phyloP scores from a whole-genome alignment of 176 grass and related monocot species.

The Oryza meyeriana region DNA sequence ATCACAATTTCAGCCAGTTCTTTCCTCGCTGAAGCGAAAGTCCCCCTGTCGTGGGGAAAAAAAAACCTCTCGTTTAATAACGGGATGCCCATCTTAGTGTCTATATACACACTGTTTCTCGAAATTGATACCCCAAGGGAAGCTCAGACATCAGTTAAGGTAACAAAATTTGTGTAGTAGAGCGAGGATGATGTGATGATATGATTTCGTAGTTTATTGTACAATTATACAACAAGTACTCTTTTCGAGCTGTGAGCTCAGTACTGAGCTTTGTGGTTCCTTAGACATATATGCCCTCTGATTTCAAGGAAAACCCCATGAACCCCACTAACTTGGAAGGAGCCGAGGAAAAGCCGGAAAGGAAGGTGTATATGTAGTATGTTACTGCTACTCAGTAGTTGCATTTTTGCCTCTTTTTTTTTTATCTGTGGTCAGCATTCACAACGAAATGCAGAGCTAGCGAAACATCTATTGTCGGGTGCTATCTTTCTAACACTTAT shows the following conservation, averaged over 20 bases:
- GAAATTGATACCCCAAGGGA: not conserved
- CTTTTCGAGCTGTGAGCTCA: slow-evolving; percentile 12
- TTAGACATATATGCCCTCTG: slow-evolving; percentile 11
- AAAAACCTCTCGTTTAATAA: too few relatives aligned
- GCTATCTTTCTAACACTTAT: slow-evolving; percentile 45
- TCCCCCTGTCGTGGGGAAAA: too few relatives aligned
- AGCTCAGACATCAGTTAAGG: not conserved
- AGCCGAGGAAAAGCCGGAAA: slow-evolving; percentile 29
- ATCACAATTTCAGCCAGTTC: too few relatives aligned
- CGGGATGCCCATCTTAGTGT: too few relatives aligned
- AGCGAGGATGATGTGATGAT: not conserved
- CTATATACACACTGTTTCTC: not conserved
- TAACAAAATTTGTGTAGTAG: not conserved
- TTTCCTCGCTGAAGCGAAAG: too few relatives aligned
- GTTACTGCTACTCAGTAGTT: not conserved
- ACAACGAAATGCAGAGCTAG: slow-evolving; percentile 52
- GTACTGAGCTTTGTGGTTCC: slow-evolving; percentile 3
- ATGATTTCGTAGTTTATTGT: slow-evolving; percentile 26
- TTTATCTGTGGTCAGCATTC: slow-evolving; percentile 47
- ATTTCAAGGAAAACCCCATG: slow-evolving; percentile 15
- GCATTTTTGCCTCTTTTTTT: not conserved
- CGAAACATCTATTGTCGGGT: slow-evolving; percentile 58
- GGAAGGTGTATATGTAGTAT: not conserved
- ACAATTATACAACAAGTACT: slow-evolving; percentile 50
- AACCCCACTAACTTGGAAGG: slow-evolving; percentile 26